phyloP scores from a whole-genome alignment of 176 grass and related monocot genomes.

The Cymbopogon citratus region DNA sequence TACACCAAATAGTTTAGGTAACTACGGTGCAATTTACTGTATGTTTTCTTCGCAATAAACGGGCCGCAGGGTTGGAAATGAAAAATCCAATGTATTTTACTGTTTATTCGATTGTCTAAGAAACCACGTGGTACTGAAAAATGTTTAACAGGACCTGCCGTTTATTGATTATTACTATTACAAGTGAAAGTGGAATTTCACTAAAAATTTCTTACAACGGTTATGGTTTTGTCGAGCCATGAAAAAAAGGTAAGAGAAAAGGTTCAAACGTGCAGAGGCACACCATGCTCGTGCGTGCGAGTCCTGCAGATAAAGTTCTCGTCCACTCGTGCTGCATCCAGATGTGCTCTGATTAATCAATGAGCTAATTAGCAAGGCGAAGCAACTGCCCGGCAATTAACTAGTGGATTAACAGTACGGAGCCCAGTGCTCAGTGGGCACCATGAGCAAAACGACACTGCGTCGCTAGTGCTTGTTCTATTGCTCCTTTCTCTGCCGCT shows the following conservation, averaged over 20 bases:
- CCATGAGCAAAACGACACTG: slow-evolving; percentile 8
- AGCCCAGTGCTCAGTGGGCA: slow-evolving; percentile 13
- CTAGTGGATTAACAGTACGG: slow-evolving; percentile 27
- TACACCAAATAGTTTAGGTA: too few species aligned
- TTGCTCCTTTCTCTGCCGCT: slow-evolving; percentile 12
- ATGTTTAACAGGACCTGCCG: not conserved
- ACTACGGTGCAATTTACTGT: too few species aligned
- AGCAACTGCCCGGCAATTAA: not conserved
- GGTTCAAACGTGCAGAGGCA: not conserved
- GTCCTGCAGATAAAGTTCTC: not conserved
- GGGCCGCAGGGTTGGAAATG: too few species aligned
- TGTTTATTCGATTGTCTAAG: not conserved
- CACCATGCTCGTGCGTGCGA: not conserved
- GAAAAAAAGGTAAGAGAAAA: not conserved
- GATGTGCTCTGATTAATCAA: slow-evolving; percentile 18
- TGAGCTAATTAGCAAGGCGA: not conserved
- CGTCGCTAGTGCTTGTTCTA: slow-evolving; percentile 23
- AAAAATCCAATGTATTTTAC: not conserved
- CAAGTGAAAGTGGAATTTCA: not conserved
- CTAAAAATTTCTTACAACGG: not conserved
- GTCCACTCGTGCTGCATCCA: not conserved
- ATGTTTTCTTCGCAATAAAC: too few species aligned
- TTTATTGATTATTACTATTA: not conserved
- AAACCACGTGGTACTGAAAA: not conserved
- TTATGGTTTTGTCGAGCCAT: not conserved